Percentiles rank a stretch among this genome's conserved stretches.
phyloP scores from a whole-genome alignment of 306 rosid species.

The Mimosa bimucronata region DNA sequence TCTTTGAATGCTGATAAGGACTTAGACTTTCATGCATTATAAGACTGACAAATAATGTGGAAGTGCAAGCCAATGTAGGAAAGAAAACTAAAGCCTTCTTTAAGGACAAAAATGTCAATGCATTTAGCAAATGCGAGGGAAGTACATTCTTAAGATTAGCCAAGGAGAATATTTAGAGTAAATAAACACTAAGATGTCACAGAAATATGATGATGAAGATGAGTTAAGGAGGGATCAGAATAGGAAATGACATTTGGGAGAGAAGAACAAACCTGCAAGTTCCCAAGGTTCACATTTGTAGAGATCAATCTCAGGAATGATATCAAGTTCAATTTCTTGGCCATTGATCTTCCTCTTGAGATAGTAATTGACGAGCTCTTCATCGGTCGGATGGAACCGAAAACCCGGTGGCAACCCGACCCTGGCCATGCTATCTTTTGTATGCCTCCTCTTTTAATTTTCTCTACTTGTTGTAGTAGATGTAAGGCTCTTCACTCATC shows the following conservation, averaged over 20 bases:
- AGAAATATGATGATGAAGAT: background rate
- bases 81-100: background rate
- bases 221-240: background rate
- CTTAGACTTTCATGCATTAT: background rate
- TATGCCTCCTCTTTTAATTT: background rate
- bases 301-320: constrained; percentile 98
- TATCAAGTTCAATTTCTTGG: constrained; percentile 95
- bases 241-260: background rate
- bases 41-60: background rate
- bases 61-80: background rate
- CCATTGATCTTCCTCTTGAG: constrained; percentile 89
- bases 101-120: background rate
- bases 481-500: constrained; percentile 42
- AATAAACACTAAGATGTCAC: background rate
- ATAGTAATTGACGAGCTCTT: constrained; percentile 94
- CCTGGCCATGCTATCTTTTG: constrained; percentile 67
- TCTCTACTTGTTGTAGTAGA: constrained; percentile 10
- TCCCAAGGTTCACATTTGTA: constrained; percentile 99
- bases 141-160: background rate
- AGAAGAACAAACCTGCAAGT: constrained; percentile 68
- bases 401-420: constrained; percentile 99
- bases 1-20: background rate
- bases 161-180: background rate
- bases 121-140: background rate
- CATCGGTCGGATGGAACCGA: constrained; percentile 97